Evolutionary conservation across 2,329 filamentous ascomycete species (phyloP), one percentile per base, ranked within the genome.

Genomic region (Chaetomium olivaceum): DNA sequence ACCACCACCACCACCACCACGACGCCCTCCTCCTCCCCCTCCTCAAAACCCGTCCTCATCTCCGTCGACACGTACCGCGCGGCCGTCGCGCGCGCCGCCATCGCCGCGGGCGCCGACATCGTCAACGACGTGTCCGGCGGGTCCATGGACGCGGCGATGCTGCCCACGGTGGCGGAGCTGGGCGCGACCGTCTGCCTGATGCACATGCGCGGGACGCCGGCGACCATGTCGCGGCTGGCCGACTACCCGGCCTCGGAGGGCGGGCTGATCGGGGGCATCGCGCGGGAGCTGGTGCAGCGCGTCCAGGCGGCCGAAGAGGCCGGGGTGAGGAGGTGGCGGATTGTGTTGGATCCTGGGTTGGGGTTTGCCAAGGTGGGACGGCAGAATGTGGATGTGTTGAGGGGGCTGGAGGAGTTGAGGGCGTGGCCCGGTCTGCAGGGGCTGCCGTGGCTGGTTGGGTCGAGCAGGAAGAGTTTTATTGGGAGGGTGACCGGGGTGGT

Each of bases 51-150:
- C 63, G 77, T 92, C n/a, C 86, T 88, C 69, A 89, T 97, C 74
- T 96, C 91, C 75, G 83, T 99, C 66, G 95, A 99, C 80, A 99
- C 95, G 3, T 99, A 96, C 79, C 91, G 92, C 36, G 91, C 94
- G 0, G 80, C 82, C 1, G 94, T 99, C 1, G 95, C 94, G 2
- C 85, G 89, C 72, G 87, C 87, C 23, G 91, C 92, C 21, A 83
- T 95, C 64, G 79, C 82, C 29, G 91, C 89, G 4, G 95, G 95
- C 59, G 94, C 93, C 7, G 89, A 97, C 75, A 91, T 99, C 68
- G 87, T 99, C 79, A 99, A 99, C 79, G 95, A 99, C 77, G 89
- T 99, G 43, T 96, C 92, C 0, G 92, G 90, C 1, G 95, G 95
- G 3, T 75, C 82, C 4, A 81, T 97, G 59, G 95, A 98, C 75